Conservation (phyloP, 306 rosid genomes). For the Vigna reflexopilosa region DNA sequence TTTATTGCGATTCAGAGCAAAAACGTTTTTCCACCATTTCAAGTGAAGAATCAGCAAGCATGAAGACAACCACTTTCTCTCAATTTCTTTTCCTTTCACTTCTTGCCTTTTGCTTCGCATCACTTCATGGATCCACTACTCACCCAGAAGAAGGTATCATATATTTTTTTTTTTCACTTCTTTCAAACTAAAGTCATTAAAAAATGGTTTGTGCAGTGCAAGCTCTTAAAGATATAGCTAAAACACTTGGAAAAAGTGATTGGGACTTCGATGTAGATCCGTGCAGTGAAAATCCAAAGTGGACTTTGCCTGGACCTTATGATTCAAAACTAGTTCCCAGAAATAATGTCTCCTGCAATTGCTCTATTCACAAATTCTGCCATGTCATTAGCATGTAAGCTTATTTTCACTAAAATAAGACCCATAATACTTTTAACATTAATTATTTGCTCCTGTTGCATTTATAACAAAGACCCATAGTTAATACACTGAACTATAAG, state of each 20-base stretch:
- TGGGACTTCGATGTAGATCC: constrained; percentile 59
- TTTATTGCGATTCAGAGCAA: no score
- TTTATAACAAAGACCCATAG: no score
- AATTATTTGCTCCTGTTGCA: no score
- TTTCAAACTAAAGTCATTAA: no score
- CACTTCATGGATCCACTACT: background rate
- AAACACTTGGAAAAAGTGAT: constrained; percentile 49
- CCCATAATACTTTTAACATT: no score
- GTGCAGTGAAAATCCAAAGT: constrained; percentile 41
- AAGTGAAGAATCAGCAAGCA: background rate
- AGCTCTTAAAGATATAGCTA: constrained; percentile 51
- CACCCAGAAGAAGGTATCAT: background rate
- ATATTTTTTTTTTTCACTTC: no score
- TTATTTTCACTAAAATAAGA: no score
- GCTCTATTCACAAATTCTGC: constrained; percentile 47
- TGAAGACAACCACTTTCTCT: background rate
- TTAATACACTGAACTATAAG: no score
- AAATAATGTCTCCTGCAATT: constrained; percentile 43
- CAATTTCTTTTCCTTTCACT: background rate
- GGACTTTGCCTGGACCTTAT: background rate
- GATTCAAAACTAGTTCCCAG: background rate
- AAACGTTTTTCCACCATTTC: background rate
- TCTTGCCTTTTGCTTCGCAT: background rate
- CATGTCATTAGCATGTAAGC: constrained; percentile 55
- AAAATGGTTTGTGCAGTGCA: constrained; percentile 27